Evolutionary conservation across 805 yeast species (phyloP).

Genomic region (Ogataea paradorogensis): DNA sequence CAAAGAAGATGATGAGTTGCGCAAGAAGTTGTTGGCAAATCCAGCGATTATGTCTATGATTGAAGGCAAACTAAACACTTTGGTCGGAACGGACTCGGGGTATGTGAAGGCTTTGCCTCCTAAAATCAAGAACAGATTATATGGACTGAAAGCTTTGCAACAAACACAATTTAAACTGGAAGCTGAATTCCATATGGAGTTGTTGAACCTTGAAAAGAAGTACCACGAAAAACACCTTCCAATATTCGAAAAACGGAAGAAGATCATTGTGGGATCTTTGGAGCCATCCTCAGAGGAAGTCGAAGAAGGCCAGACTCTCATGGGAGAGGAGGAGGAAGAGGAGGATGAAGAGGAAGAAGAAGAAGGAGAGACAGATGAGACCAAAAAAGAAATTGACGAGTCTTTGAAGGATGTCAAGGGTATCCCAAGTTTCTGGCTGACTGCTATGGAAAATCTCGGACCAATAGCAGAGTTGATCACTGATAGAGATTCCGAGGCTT

Average conservation of each 20-base stretch:
- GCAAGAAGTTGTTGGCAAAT: slow-evolving; percentile 49
- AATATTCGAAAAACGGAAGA: slow-evolving; percentile 66
- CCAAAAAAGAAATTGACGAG: slow-evolving; percentile 24
- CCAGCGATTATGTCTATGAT: slow-evolving; percentile 85
- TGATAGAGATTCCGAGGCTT: slow-evolving; percentile 85
- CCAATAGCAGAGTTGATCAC: slow-evolving; percentile 81
- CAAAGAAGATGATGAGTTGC: slow-evolving; percentile 56
- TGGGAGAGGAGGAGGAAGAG: slow-evolving; percentile 40
- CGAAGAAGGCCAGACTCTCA: slow-evolving; percentile 70
- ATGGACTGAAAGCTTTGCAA: slow-evolving; percentile 80
- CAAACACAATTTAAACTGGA: slow-evolving; percentile 77
- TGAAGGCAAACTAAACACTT: slow-evolving; percentile 80
- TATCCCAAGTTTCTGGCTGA: slow-evolving; percentile 94
- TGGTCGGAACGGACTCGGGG: slow-evolving; percentile 85
- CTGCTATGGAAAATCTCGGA: slow-evolving; percentile 85
- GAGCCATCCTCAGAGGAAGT: slow-evolving; percentile 82
- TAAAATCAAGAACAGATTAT: slow-evolving; percentile 69
- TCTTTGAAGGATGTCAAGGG: slow-evolving; percentile 51
- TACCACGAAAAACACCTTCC: slow-evolving; percentile 73
- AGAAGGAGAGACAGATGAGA: slow-evolving; percentile 30
- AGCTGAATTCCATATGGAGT: slow-evolving; percentile 86
- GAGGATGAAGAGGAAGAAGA: slow-evolving; percentile 31
- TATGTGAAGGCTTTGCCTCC: slow-evolving; percentile 76
- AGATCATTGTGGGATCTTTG: slow-evolving; percentile 64
- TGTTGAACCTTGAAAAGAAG: slow-evolving; percentile 81